These are phyloP conservation scores for Cercospora sp. DNA, from an alignment of 2,329 filamentous ascomycete genomes.

Conservation along the genomic window DNA sequence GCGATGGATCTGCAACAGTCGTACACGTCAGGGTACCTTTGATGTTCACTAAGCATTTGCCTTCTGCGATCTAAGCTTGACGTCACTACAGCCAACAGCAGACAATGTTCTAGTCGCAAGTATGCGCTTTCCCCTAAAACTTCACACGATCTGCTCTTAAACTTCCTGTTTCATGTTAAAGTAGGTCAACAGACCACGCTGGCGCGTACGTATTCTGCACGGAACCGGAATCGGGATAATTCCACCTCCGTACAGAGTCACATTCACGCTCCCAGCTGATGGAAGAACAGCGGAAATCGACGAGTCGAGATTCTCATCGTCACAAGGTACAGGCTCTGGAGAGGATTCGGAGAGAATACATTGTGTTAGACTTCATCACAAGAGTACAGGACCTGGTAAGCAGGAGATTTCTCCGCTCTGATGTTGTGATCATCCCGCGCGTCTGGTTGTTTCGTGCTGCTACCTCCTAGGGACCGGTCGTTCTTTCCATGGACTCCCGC, in stretches of 20 bases:
- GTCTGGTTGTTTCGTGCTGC: too few relatives aligned
- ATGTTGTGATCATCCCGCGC: too few relatives aligned
- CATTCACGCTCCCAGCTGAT: neutral
- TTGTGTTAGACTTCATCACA: neutral
- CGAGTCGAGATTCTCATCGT: neutral
- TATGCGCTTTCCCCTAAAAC: too few relatives aligned
- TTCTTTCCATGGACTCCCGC: too few relatives aligned
- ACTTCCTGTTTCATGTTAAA: neutral
- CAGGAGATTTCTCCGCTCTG: too few relatives aligned
- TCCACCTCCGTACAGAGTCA: neutral
- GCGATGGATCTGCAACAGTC: neutral
- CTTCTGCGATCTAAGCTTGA: neutral
- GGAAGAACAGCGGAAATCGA: neutral
- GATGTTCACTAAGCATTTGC: neutral
- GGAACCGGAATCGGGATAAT: neutral
- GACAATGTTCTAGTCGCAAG: too few relatives aligned
- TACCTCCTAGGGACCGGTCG: too few relatives aligned
- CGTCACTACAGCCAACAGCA: neutral
- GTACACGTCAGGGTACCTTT: neutral
- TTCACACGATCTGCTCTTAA: neutral
- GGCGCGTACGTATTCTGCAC: neutral
- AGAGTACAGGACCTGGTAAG: neutral
- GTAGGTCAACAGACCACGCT: neutral
- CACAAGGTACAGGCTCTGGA: neutral
- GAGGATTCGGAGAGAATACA: neutral